Base-by-base conservation (phyloP, 805 yeast species). In the Candida dajiaensis region DNA sequence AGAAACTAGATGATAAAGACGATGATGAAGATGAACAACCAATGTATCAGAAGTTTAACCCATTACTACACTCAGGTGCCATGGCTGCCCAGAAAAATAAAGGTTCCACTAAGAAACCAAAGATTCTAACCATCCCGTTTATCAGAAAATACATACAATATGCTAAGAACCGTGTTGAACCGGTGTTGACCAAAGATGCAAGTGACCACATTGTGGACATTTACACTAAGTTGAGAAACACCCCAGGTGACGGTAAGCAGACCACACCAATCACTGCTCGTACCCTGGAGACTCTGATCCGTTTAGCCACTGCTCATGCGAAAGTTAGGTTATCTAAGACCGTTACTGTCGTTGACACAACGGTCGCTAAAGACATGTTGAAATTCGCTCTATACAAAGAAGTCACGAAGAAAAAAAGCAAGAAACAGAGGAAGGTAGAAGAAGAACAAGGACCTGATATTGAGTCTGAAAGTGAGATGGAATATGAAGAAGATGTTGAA, bases 211-310 rank as follows among this genome's bases (percentile, higher is more conserved):
- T 94, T 58, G 94, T 89, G 20, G 78, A 76, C 45, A 79, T 85
- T 16, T 94, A 92, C 63, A 72, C 96, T 2, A 80, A 81, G 12
- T 73, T 94, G 53, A 79, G 99, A 70, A 90, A 89, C 63, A 86
- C 84, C 52, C 76, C 75, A 46, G 69, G 74, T 44, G 76, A 74
- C 36, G 85, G 82, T 54, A 78, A 85, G 44, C 77, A 81, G 60
- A 90, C 97, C 0, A 84, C 96, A 1, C 98, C 99, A 33, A 87
- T 92, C 54, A 92, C 99, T 2, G 96, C 98, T n/a, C 86, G 99
- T 81, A 94, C 98, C 5, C 73, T 92, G 56, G 99, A 92, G 67
- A 92, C 99, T 0, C 73, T 92, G 54, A 92, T 92, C 64, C 95
- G 99, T 73, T 72, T 92, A 49, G 75, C 97, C 0, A 87, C 97